These are phyloP conservation scores for Lentinula sp. DNA, from an alignment of 768 basidiomycete species.

Conservation along the genomic window DNA sequence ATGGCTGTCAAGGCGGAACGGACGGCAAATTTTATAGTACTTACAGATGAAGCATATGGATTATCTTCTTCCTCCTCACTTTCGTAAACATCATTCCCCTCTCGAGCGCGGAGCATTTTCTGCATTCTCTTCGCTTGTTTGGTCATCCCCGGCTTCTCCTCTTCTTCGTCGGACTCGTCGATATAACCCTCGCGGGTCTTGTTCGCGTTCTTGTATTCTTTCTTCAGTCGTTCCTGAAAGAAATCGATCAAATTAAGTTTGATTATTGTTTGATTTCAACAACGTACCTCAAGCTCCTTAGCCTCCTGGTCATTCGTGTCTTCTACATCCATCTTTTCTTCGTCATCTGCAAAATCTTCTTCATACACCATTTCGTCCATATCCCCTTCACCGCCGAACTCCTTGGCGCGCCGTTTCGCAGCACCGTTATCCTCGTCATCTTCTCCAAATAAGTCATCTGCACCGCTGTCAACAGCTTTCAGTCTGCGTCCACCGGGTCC, in stretches of 20 bases:
- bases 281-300: constrained; percentile 67
- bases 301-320: constrained; percentile 73
- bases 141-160: constrained; percentile 50
- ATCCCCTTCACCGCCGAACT: constrained; percentile 72
- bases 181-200: constrained; percentile 64
- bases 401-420: constrained; percentile 42
- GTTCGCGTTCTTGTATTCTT: constrained; percentile 75
- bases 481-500: constrained; percentile 66
- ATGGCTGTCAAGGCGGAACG: constrained; percentile 6
- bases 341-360: constrained; percentile 83
- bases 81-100: constrained; percentile 79
- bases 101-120: constrained; percentile 79
- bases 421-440: constrained; percentile 46
- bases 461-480: constrained; percentile 63
- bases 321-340: constrained; percentile 69
- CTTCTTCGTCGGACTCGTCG: constrained; percentile 72
- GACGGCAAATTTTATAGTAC: constrained; percentile 17
- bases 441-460: constrained; percentile 56
- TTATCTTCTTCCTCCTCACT: constrained; percentile 82
- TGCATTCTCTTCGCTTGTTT: constrained; percentile 77
- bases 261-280: neutral
- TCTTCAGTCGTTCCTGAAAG: constrained; percentile 72
- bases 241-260: neutral
- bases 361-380: constrained; percentile 80
- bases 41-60: constrained; percentile 74